phyloP scores from a whole-genome alignment of 306 rosid genomes.

The Dalbergia cultrata region DNA sequence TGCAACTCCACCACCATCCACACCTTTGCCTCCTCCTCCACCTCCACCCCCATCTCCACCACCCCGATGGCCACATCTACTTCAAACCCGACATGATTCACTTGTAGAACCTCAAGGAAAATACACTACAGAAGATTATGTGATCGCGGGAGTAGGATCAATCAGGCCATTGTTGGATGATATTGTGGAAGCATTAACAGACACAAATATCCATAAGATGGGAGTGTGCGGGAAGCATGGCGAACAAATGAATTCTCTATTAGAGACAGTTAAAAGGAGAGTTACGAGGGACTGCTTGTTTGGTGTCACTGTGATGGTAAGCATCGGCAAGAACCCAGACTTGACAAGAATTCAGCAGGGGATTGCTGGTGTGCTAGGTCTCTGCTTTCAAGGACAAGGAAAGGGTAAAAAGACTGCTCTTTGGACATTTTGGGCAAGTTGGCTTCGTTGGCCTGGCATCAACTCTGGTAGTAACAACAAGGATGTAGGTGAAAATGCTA shows the following conservation, averaged over 20 bases:
- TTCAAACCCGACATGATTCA: too few species aligned
- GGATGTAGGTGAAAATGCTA: neutral
- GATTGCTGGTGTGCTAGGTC: neutral
- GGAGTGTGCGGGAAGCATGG: neutral
- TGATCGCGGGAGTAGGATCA: too few species aligned
- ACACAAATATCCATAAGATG: neutral
- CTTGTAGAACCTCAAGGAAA: too few species aligned
- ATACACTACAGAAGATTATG: too few species aligned
- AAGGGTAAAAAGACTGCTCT: too few species aligned
- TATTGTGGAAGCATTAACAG: neutral
- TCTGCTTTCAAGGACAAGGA: neutral
- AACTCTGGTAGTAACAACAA: neutral
- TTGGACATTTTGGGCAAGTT: too few species aligned
- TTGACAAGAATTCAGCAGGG: neutral
- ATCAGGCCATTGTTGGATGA: neutral
- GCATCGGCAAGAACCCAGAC: neutral
- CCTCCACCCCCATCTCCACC: too few species aligned
- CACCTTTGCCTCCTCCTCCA: too few species aligned
- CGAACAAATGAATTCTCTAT: neutral
- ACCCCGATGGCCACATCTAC: too few species aligned
- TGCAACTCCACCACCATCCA: too few species aligned
- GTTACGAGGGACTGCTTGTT: neutral
- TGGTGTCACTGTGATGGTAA: neutral
- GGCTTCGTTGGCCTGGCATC: too few species aligned
- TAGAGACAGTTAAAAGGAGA: neutral